Percentiles rank a stretch among this genome's conserved stretches.
These are phyloP conservation scores for Phytopythium cucurbitacearum DNA, from an alignment of 352 stramenopile species.

Conservation along the genomic window DNA sequence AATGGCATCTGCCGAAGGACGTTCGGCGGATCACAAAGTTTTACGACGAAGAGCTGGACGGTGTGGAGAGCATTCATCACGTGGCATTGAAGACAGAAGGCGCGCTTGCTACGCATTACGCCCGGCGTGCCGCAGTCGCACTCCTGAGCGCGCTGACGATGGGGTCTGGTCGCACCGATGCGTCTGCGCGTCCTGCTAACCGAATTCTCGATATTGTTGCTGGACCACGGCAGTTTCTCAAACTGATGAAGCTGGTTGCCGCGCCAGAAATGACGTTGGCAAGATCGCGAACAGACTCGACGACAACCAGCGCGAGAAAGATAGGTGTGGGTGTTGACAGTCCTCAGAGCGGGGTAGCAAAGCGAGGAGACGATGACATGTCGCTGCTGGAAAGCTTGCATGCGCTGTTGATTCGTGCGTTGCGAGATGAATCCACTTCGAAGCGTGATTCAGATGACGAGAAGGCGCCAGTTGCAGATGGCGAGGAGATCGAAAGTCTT, in stretches of 20 bases:
- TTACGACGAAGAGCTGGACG: conserved; percentile 70
- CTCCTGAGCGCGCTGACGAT: conserved; percentile 19
- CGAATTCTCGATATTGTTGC: conserved; percentile 51
- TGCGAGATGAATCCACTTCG: conserved; percentile 1
- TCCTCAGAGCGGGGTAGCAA: background rate
- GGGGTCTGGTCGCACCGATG: background rate
- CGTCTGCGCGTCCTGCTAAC: background rate
- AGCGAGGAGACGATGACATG: background rate
- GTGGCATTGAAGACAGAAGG: conserved; percentile 76
- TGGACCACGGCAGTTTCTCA: conserved; percentile 71
- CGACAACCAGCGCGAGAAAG: background rate
- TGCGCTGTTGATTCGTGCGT: background rate
- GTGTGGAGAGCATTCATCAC: conserved; percentile 68
- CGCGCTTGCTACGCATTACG: conserved; percentile 80
- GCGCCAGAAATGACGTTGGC: conserved; percentile 73
- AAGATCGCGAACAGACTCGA: background rate
- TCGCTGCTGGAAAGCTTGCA: conserved; percentile 5
- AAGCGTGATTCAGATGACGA: background rate
- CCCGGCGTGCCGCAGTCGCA: conserved; percentile 45
- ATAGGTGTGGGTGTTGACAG: background rate
- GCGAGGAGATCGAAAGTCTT: conserved; percentile 16
- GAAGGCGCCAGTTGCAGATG: conserved; percentile 7
- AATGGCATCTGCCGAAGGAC: conserved; percentile 71
- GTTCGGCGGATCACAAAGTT: conserved; percentile 75
- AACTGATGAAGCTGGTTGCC: conserved; percentile 76